These are phyloP conservation scores for Paratinospora sagittata DNA, from an alignment of 164 flowering plant species.

Conservation along the genomic window DNA sequence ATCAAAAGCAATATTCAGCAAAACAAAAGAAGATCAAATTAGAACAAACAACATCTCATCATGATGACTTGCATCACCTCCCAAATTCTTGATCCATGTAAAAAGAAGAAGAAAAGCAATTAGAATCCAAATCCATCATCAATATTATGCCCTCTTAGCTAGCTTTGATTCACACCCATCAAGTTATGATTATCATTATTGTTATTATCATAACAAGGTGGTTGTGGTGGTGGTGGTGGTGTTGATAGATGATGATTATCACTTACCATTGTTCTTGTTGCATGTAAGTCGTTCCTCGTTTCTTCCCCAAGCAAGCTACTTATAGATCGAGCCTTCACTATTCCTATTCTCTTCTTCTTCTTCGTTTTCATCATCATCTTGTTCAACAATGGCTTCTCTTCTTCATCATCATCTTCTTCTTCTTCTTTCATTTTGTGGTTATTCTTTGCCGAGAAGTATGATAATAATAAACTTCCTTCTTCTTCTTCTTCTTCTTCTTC, in stretches of 20 bases:
- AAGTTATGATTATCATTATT: neutral
- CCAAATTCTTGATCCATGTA: no score
- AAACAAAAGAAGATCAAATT: no score
- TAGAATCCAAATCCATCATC: no score
- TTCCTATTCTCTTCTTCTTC: conserved; percentile 56
- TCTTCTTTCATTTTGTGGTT: no score
- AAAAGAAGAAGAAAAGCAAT: no score
- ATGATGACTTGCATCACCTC: no score
- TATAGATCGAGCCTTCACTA: conserved; percentile 69
- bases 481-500: neutral
- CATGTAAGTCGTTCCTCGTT: conserved; percentile 8
- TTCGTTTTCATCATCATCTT: conserved; percentile 5
- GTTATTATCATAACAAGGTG: neutral
- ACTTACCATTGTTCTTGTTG: conserved; percentile 1
- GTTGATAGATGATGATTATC: neutral
- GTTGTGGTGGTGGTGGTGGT: neutral
- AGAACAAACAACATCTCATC: no score
- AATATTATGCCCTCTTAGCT: no score
- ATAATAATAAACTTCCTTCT: no score
- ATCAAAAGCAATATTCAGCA: no score
- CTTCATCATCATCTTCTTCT: no score
- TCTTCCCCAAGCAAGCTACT: conserved; percentile 58
- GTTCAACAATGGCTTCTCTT: conserved; percentile 10
- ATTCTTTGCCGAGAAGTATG: no score
- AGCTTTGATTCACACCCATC: neutral